Conservation (phyloP, 257 asterid genomes). For the Salvia splendens region DNA sequence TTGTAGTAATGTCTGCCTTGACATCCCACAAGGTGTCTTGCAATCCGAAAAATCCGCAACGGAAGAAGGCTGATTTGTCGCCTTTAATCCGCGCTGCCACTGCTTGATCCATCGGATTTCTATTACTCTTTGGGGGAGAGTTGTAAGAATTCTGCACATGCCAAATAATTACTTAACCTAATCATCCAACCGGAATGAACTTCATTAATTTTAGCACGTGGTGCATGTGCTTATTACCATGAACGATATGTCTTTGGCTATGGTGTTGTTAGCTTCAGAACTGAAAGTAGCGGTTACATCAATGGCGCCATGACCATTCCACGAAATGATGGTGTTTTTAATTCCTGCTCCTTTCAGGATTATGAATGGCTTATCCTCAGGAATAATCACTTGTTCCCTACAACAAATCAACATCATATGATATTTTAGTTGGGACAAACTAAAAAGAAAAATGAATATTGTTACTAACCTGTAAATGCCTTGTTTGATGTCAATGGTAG, state of each 20-base stretch:
- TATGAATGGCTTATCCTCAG: constrained; percentile 54
- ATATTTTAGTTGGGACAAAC: too few species aligned
- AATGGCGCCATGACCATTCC: constrained; percentile 49
- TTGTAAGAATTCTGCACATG: constrained; percentile 64
- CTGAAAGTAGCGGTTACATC: constrained; percentile 57
- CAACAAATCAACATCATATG: background rate
- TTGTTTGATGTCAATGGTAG: constrained; percentile 36
- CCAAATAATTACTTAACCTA: too few species aligned
- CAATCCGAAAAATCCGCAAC: constrained; percentile 58
- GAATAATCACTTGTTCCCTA: constrained; percentile 64
- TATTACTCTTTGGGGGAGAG: constrained; percentile 35
- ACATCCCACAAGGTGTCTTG: constrained; percentile 90
- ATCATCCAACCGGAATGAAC: too few species aligned
- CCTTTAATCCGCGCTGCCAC: constrained; percentile 65
- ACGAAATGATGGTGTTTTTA: constrained; percentile 39
- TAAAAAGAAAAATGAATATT: too few species aligned
- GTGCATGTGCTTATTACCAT: constrained; percentile 33
- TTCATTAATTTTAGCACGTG: too few species aligned
- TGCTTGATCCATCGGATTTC: constrained; percentile 42
- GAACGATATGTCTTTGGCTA: constrained; percentile 57
- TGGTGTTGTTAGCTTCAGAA: constrained; percentile 50
- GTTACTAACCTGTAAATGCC: constrained; percentile 51
- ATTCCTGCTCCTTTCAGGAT: constrained; percentile 63
- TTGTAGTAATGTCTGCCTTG: constrained; percentile 76
- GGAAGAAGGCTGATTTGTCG: constrained; percentile 59